A percentile compares a stretch with the other conserved stretches of the same genome.
Evolutionary conservation across 2,329 filamentous ascomycete species (phyloP).

Genomic region (Drechslera avenae): DNA sequence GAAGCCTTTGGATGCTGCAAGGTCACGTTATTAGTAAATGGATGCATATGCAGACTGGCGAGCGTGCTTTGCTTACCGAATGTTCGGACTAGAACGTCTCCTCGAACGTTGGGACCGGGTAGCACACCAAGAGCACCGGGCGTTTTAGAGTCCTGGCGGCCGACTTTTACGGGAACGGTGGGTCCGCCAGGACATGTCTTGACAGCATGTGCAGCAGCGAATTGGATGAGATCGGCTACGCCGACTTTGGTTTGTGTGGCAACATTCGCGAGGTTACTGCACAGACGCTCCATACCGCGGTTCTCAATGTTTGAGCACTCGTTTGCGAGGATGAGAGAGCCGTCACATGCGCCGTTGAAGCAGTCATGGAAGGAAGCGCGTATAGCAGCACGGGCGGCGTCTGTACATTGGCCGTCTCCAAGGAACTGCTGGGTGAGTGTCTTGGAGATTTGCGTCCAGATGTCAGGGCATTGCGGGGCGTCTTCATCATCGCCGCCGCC

Average conservation of each 20-base stretch:
- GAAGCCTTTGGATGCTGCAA: slow-evolving; percentile 43
- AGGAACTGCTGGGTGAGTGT: slow-evolving; percentile 42
- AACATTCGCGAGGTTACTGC: slow-evolving; percentile 47
- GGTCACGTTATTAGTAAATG: background rate
- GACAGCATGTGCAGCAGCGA: slow-evolving; percentile 46
- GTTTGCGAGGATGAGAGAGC: slow-evolving; percentile 43
- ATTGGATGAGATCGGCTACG: slow-evolving; percentile 45
- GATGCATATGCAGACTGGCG: too few relatives aligned
- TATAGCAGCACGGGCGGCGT: slow-evolving; percentile 45
- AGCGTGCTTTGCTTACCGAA: slow-evolving; percentile 42
- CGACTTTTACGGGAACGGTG: slow-evolving; percentile 40
- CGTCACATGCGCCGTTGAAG: slow-evolving; percentile 46
- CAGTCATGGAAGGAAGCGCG: slow-evolving; percentile 45
- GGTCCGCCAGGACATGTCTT: slow-evolving; percentile 46
- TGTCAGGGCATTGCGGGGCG: slow-evolving; percentile 31
- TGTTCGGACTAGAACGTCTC: slow-evolving; percentile 30
- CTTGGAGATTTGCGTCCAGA: slow-evolving; percentile 42
- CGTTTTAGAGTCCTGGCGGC: slow-evolving; percentile 38
- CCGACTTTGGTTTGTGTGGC: slow-evolving; percentile 49
- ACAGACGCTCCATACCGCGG: slow-evolving; percentile 52
- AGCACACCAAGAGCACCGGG: slow-evolving; percentile 32
- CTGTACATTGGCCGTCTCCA: slow-evolving; percentile 43
- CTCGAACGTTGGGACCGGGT: slow-evolving; percentile 22
- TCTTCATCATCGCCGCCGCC: slow-evolving; percentile 5
- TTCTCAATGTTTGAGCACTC: slow-evolving; percentile 49